Conservation (phyloP, 495 filamentous ascomycete species). For the Entonaema liquescens region DNA sequence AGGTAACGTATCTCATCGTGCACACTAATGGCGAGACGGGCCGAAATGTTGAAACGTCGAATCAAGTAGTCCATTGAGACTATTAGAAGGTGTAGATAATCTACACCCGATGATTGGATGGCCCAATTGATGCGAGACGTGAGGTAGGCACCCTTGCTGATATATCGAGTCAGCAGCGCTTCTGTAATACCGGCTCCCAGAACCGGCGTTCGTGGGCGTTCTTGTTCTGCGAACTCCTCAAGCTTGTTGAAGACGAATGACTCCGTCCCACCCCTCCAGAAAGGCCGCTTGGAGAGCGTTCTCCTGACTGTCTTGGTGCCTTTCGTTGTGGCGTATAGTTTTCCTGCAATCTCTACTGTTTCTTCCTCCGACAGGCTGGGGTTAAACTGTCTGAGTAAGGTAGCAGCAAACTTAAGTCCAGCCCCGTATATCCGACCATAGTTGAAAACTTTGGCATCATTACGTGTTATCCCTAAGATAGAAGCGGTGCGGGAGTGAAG, state of each 20-base stretch:
- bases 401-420: constrained; percentile 90
- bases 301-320: constrained; percentile 78
- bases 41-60: constrained; percentile 82
- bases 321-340: constrained; percentile 89
- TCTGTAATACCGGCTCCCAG: constrained; percentile 98
- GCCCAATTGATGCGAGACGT: constrained; percentile 99
- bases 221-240: constrained; percentile 96
- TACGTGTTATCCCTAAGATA: constrained; percentile 91
- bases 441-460: constrained; percentile 98
- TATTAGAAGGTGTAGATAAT: constrained; percentile 96
- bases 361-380: constrained; percentile 78
- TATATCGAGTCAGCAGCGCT: constrained; percentile 84
- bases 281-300: constrained; percentile 72
- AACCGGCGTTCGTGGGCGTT: constrained; percentile 87
- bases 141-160: constrained; percentile 91
- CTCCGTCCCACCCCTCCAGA: constrained; percentile 97
- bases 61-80: constrained; percentile 94
- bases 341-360: constrained; percentile 76
- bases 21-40: constrained; percentile 90
- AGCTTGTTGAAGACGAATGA: constrained; percentile 98
- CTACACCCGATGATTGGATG: constrained; percentile 95
- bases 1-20: constrained; percentile 98
- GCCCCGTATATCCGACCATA: constrained; percentile 98
- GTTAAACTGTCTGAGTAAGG: constrained; percentile 91
- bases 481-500: constrained; percentile 91